These are phyloP conservation scores for Mycena vulgaris DNA, from an alignment of 768 basidiomycete species.

Conservation along the genomic window DNA sequence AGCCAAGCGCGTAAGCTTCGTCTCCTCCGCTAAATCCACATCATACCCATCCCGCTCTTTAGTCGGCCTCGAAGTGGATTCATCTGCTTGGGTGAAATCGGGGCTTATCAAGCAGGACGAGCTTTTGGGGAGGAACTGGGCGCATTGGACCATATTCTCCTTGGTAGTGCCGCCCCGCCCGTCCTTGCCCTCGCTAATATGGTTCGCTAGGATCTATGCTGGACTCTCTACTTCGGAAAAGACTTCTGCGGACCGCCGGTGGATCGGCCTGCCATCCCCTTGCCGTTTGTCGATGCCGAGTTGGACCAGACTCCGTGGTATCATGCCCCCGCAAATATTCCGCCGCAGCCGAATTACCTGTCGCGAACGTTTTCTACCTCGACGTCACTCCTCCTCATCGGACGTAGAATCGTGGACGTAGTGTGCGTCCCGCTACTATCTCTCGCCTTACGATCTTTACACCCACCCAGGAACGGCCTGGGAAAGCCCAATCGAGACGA, in stretches of 20 bases:
- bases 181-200: background rate
- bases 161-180: conserved; percentile 31
- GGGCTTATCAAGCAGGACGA: conserved; percentile 54
- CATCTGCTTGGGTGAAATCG: conserved; percentile 54
- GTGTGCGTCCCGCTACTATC: conserved; percentile 44
- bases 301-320: conserved; percentile 51
- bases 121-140: conserved; percentile 58
- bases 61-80: conserved; percentile 60
- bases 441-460: background rate
- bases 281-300: conserved; percentile 52
- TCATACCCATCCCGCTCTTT: background rate
- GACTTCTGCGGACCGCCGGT: conserved; percentile 51
- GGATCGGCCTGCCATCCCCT: conserved; percentile 42
- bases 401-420: conserved; percentile 48
- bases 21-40: background rate
- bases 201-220: conserved; percentile 52
- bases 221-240: conserved; percentile 62
- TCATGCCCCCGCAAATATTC: conserved; percentile 48
- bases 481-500: background rate
- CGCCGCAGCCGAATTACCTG: conserved; percentile 40
- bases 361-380: conserved; percentile 49
- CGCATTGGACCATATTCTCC: conserved; percentile 57
- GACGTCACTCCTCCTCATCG: conserved; percentile 51
- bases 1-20: conserved; percentile 24
- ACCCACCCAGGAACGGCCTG: conserved; percentile 15